Percentiles rank a stretch among this genome's conserved stretches.
Evolutionary conservation across 257 asterid genomes (phyloP).

Genomic region (Penstemon newberryi): DNA sequence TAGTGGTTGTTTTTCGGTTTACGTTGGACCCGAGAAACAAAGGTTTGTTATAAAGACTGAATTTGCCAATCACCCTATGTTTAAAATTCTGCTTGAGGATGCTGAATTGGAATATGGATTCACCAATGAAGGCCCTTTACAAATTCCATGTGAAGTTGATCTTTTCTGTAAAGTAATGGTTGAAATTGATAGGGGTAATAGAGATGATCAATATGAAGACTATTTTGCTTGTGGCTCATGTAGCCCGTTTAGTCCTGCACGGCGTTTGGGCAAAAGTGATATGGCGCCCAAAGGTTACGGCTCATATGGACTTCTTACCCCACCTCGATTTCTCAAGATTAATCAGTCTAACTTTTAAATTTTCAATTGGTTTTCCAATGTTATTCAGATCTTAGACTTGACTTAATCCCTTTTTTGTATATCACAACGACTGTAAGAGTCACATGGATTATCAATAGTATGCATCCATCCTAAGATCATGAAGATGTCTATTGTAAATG

Average conservation of each 20-base stretch:
- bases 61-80: conserved; percentile 56
- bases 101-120: conserved; percentile 73
- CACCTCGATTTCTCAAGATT: conserved; percentile 26
- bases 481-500: too few species aligned
- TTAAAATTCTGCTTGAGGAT: conserved; percentile 71
- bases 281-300: conserved; percentile 14
- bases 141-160: conserved; percentile 60
- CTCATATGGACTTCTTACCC: conserved; percentile 33
- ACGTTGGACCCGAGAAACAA: conserved; percentile 60
- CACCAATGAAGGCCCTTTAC: conserved; percentile 51
- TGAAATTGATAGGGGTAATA: conserved; percentile 42
- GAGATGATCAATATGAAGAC: not conserved
- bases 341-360: not conserved
- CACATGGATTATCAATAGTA: too few species aligned
- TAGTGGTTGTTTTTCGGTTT: conserved; percentile 59
- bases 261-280: conserved; percentile 27
- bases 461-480: too few species aligned
- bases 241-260: conserved; percentile 33
- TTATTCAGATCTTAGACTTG: too few species aligned
- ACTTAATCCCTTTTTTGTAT: too few species aligned
- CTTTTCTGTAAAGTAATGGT: conserved; percentile 48
- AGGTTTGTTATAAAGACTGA: conserved; percentile 58
- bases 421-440: too few species aligned
- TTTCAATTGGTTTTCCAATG: too few species aligned
- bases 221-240: conserved; percentile 19